Evolutionary conservation across 2,329 filamentous ascomycete genomes (phyloP), one percentile per base, ranked within the genome.

Genomic region (Emericellopsis cladophorae): DNA sequence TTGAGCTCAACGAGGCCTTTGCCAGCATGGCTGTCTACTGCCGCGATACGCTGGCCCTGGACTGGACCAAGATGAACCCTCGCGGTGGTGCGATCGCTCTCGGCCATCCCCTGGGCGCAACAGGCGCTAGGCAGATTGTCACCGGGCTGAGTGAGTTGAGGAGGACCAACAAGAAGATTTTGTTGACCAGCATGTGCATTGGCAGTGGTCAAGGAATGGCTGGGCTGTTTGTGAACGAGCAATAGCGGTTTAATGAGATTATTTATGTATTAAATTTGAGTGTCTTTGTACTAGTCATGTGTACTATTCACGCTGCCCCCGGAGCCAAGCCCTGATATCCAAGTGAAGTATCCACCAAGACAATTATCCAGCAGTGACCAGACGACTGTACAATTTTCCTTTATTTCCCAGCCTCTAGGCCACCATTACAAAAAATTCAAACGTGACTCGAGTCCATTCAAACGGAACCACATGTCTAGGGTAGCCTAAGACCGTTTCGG

Each of bases 21-120:
- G 90, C 89, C 18, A 92, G 84, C 40, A 96, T 96, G 92, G 89
- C 87, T 1, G 89, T 95, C 24, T 96, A 95, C 74, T 95, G 88
- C 65, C 66, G 84, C 42, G 72, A 87, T 53, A 76, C 68, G 49
- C 71, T 92, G 39, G 76, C 76, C 48, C 66, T 90, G 39, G 79
- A 84, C 56, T 75, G 73, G 61, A 61, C 72, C 53, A 90, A 88
- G 76, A 75, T 92, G 72, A 92, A 92, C 66, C 74, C 81, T 22
- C 72, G 83, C 45, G 85, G 85, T 50, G 85, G 85, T 47, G 85
- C 85, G 48, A 90, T 92, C 55, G 85, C 85, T 4, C 70, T 92
- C 0, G 85, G 85, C 40, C 85, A 92, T 60, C 85, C 85, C 4
- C 69, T 90, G n/a, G 85, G 84, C 24, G 74, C 78, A 48, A 92